Base-by-base conservation (phyloP, 495 filamentous ascomycete species). In the Penicillium salamii region DNA sequence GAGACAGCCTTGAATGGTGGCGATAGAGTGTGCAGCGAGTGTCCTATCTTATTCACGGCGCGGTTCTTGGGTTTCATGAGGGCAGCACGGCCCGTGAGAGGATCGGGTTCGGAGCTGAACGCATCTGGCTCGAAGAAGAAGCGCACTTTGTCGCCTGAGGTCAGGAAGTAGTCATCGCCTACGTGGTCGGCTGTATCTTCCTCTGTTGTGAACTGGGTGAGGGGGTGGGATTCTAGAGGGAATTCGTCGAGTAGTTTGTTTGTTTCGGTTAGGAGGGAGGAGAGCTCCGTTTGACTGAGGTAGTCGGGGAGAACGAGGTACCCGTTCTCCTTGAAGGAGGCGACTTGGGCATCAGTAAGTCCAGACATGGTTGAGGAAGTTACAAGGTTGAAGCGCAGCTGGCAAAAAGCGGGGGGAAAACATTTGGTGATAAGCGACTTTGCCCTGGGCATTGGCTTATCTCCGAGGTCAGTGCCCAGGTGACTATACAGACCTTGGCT, bases 21-120 rank as follows among this genome's bases (percentile, higher is more conserved):
- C 1, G 83, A 90, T 0, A 92, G 74, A 0, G 63, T 74, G 70
- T 98, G 93, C 24, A 98, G 77, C 38, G 84, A 88, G 63, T 98
- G 93, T 0, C 93, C 93, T 61, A 98, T 96, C 67, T 98, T 98
- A 77, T 98, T 98, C 60, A 98, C 85, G 43, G 93, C 87, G 32
- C 72, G 78, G 32, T 84, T 68, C 63, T 91, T 95, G 15, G 93
- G 90, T 51, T 90, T 88, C 4, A 71, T 66, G 1, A 97, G 78
- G 0, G 57, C 51, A 6, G 63, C 46, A 2, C 64, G 57, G 17
- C 83, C 83, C 0, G 66, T 55, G 0, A 67, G 17, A 2, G 73
- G 46, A 62, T 83, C 76, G 59, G 67, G 54, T 8, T 58, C 48
- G 7, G 52, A 33, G 36, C 55, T 57, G 59, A 77, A 72, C 28